phyloP scores from a whole-genome alignment of 345 rosid genomes.

The Chamaenerion angustifolium region DNA sequence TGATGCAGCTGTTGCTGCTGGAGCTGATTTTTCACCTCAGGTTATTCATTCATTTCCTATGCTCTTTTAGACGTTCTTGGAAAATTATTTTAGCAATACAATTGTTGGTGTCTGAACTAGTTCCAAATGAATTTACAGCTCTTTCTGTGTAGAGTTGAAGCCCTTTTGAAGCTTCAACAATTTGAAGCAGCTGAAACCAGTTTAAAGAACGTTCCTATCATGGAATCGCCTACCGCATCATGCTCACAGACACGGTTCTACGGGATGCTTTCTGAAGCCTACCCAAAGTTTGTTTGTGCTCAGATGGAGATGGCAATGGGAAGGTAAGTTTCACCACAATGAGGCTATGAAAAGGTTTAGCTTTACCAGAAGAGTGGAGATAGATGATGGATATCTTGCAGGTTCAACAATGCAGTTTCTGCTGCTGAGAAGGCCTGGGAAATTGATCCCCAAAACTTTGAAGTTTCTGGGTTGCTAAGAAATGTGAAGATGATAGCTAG shows the following conservation, averaged over 20 bases:
- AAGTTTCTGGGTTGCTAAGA: conserved; percentile 41
- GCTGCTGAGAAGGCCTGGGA: conserved; percentile 71
- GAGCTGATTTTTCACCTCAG: conserved; percentile 82
- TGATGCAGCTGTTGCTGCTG: conserved; percentile 61
- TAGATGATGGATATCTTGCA: conserved; percentile 42
- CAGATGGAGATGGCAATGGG: conserved; percentile 87
- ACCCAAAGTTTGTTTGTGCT: conserved; percentile 50
- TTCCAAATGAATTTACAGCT: conserved; percentile 54
- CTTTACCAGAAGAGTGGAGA: conserved; percentile 16
- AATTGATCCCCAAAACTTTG: conserved; percentile 56
- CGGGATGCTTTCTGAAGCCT: conserved; percentile 79
- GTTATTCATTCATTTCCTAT: conserved; percentile 18
- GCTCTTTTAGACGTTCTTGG: neutral
- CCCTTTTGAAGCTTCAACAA: conserved; percentile 63
- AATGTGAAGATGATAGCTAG: conserved; percentile 56
- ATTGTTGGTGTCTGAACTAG: conserved; percentile 1
- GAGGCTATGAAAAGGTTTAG: conserved; percentile 5
- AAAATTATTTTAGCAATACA: neutral
- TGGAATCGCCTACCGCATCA: conserved; percentile 28
- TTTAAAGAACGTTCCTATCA: conserved; percentile 31
- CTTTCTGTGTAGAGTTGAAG: conserved; percentile 93
- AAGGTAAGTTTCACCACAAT: conserved; percentile 43
- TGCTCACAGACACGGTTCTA: conserved; percentile 36
- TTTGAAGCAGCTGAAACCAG: conserved; percentile 62
- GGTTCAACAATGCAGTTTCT: conserved; percentile 82